Evolutionary conservation across 2,329 filamentous ascomycete species (phyloP).

Genomic region (Hirsutella rhossiliensis): DNA sequence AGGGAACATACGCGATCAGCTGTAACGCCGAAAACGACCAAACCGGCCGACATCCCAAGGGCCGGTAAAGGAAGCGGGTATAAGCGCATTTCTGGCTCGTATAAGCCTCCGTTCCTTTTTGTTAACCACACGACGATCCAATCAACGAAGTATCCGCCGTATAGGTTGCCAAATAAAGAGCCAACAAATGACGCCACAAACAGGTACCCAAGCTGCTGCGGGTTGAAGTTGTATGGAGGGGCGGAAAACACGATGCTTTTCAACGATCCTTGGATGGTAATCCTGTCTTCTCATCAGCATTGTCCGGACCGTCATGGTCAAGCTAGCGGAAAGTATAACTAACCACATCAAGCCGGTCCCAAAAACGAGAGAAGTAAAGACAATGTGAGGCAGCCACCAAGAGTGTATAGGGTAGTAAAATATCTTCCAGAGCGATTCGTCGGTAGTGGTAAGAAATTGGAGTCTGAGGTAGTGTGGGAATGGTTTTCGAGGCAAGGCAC

Average conservation of each 20-base stretch:
- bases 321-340: conserved; percentile 15
- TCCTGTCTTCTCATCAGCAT: no score
- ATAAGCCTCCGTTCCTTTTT: conserved; percentile 25
- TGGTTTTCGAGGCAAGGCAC: background rate
- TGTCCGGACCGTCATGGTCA: conserved; percentile 8
- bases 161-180: conserved; percentile 23
- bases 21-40: conserved; percentile 27
- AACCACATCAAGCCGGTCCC: conserved; percentile 22
- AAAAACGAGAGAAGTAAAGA: conserved; percentile 26
- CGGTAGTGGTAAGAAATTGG: conserved; percentile 8
- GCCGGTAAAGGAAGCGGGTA: conserved; percentile 16
- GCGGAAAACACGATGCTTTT: conserved; percentile 17
- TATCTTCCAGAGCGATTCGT: conserved; percentile 6
- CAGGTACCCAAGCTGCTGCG: conserved; percentile 15
- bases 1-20: conserved; percentile 16
- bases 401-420: conserved; percentile 9
- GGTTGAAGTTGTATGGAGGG: conserved; percentile 17
- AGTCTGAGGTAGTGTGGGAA: conserved; percentile 1
- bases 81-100: conserved; percentile 32
- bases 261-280: no score
- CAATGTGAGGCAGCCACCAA: conserved; percentile 22
- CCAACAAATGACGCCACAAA: conserved; percentile 20
- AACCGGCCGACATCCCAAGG: conserved; percentile 19
- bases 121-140: conserved; percentile 23
- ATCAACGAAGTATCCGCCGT: conserved; percentile 26